A percentile compares a stretch with the other conserved stretches of the same genome.
These are phyloP conservation scores for Macadamia tetraphylla DNA, from an alignment of 164 flowering plant genomes.

Conservation along the genomic window DNA sequence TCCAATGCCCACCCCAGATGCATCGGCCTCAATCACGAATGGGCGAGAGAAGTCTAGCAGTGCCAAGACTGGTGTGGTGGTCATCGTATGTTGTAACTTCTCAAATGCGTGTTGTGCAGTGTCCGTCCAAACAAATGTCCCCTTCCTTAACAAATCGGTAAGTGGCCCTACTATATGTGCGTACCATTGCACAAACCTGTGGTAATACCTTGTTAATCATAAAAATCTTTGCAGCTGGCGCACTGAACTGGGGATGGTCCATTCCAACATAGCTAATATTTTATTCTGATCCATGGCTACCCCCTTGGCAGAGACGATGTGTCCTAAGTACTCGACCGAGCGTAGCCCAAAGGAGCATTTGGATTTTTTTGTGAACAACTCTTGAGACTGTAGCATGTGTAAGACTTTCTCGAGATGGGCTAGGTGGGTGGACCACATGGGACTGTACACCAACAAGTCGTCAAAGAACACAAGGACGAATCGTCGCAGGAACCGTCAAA, in stretches of 20 bases:
- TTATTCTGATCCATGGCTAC: background rate
- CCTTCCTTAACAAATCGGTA: background rate
- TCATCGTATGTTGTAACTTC: background rate
- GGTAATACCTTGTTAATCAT: background rate
- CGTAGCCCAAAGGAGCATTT: background rate
- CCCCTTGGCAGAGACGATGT: background rate
- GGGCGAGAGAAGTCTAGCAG: background rate
- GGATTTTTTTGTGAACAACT: background rate
- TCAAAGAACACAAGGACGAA: no score
- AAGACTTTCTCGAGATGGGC: background rate
- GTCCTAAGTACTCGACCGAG: background rate
- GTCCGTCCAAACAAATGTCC: background rate
- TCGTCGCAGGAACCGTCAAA: no score
- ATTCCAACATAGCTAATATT: background rate
- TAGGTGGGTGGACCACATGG: background rate
- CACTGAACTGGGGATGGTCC: background rate
- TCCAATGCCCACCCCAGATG: background rate
- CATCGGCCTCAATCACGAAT: background rate
- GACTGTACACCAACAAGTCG: no score
- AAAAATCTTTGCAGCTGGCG: background rate
- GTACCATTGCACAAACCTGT: background rate
- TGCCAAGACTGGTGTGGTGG: background rate
- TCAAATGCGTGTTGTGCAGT: background rate
- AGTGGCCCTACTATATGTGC: background rate
- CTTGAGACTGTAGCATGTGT: background rate